Conservation (phyloP, 495 filamentous ascomycete species). For the Neurospora pannonica region DNA sequence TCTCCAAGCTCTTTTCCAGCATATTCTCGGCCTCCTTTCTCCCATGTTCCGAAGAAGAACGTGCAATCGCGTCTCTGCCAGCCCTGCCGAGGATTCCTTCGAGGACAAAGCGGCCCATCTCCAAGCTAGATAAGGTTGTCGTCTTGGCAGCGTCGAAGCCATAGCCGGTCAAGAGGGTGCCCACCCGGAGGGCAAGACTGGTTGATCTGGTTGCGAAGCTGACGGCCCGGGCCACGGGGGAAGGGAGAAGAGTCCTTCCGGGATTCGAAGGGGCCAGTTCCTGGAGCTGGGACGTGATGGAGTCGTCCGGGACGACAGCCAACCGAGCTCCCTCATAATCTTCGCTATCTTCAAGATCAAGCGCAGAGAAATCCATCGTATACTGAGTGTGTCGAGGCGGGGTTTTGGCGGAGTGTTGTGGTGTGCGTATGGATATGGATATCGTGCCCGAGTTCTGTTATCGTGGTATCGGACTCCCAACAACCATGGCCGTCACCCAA, state of each 20-base stretch:
- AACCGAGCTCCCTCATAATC: neutral
- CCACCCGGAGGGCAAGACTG: conserved; percentile 60
- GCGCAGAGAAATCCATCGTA: neutral
- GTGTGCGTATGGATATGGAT: neutral
- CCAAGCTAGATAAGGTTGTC: conserved; percentile 61
- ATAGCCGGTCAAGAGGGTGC: conserved; percentile 54
- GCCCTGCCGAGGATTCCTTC: conserved; percentile 59
- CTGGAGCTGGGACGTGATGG: conserved; percentile 8
- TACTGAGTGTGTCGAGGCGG: neutral
- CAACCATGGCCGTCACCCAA: neutral
- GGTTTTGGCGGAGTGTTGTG: neutral
- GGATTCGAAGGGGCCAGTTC: conserved; percentile 16
- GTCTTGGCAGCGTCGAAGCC: conserved; percentile 56
- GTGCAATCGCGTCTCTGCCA: conserved; percentile 54
- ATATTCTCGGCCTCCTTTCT: conserved; percentile 53
- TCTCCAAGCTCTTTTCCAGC: conserved; percentile 53
- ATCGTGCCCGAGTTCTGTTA: neutral
- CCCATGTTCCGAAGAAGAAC: conserved; percentile 45
- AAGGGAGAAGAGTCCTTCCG: conserved; percentile 55
- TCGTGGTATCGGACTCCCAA: neutral
- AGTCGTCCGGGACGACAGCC: conserved; percentile 5
- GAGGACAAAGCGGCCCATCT: conserved; percentile 56
- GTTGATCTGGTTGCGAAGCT: conserved; percentile 61
- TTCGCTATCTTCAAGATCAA: neutral
- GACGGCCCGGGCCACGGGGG: conserved; percentile 57